Evolutionary conservation across 257 asterid species (phyloP).

Genomic region (Catharanthus roseus): DNA sequence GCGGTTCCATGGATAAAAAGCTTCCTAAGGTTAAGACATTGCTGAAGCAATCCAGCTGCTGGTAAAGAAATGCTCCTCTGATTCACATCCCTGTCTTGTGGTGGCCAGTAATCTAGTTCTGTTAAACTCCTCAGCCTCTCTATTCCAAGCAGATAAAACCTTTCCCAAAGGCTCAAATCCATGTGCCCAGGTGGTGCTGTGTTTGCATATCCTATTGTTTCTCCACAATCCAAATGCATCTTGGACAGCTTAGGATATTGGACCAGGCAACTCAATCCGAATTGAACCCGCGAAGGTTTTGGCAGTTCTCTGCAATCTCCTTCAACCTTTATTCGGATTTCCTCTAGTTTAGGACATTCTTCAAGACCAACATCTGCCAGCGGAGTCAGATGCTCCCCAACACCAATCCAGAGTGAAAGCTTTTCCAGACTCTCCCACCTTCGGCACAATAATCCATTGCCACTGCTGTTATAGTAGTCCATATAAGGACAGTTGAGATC

Average conservation of each 20-base stretch:
- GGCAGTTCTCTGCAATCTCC: constrained; percentile 80
- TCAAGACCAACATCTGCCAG: constrained; percentile 54
- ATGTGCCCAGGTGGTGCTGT: constrained; percentile 89
- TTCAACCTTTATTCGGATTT: constrained; percentile 72
- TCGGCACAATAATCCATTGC: constrained; percentile 28
- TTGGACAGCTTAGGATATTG: constrained; percentile 49
- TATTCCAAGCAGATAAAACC: constrained; percentile 61
- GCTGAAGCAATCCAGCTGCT: constrained; percentile 70
- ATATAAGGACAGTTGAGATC: constrained; percentile 38
- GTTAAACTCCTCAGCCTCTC: constrained; percentile 40
- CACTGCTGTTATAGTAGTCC: constrained; percentile 27
- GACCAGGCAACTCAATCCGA: constrained; percentile 54
- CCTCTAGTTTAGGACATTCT: constrained; percentile 76
- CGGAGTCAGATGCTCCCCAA: constrained; percentile 70
- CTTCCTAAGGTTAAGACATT: constrained; percentile 53
- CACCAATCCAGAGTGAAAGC: constrained; percentile 79
- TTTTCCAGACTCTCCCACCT: constrained; percentile 59
- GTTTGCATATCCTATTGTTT: constrained; percentile 70
- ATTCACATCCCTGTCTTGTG: constrained; percentile 85
- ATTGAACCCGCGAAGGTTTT: constrained; percentile 41
- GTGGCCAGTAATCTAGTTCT: constrained; percentile 90
- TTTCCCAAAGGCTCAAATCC: constrained; percentile 92
- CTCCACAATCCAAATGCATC: constrained; percentile 86
- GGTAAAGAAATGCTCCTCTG: constrained; percentile 80
- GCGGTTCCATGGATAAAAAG: constrained; percentile 91